phyloP scores from a whole-genome alignment of 805 yeast genomes.

The Sugiyamaella mastotermitis region DNA sequence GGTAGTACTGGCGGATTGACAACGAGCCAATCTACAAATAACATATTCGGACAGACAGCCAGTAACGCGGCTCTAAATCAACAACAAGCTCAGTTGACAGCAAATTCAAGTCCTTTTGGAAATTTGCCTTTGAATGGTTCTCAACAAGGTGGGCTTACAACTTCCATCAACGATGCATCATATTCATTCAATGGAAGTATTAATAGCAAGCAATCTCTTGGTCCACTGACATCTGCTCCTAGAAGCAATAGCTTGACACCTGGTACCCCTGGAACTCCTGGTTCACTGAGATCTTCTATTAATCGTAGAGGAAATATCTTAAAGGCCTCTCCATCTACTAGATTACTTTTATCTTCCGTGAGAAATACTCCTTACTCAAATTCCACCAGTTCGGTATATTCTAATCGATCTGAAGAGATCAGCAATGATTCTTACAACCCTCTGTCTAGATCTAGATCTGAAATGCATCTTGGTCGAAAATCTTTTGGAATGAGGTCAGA shows the following conservation, averaged over 20 bases:
- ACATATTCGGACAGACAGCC: too few relatives aligned
- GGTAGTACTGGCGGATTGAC: neutral
- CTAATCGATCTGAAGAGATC: neutral
- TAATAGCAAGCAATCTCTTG: too few relatives aligned
- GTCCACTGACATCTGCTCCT: too few relatives aligned
- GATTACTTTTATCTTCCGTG: slow-evolving; percentile 4
- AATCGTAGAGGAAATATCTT: slow-evolving; percentile 4
- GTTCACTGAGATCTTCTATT: neutral
- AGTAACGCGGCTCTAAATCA: too few relatives aligned
- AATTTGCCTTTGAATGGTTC: too few relatives aligned
- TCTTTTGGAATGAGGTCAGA: slow-evolving; percentile 2
- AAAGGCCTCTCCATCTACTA: slow-evolving; percentile 15
- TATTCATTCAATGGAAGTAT: too few relatives aligned
- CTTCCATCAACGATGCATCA: too few relatives aligned
- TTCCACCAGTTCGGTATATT: slow-evolving; percentile 3
- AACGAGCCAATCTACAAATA: slow-evolving; percentile 1
- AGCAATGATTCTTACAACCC: neutral
- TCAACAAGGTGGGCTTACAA: too few relatives aligned
- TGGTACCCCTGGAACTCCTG: too few relatives aligned
- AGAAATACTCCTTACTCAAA: slow-evolving; percentile 14
- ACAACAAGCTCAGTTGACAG: too few relatives aligned
- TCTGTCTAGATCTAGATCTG: slow-evolving; percentile 7
- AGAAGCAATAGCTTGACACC: too few relatives aligned
- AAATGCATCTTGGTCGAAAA: slow-evolving; percentile 4
- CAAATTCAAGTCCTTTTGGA: too few relatives aligned